Evolutionary conservation across 2,329 filamentous ascomycete species (phyloP).

Genomic region (Penicillium sp.): DNA sequence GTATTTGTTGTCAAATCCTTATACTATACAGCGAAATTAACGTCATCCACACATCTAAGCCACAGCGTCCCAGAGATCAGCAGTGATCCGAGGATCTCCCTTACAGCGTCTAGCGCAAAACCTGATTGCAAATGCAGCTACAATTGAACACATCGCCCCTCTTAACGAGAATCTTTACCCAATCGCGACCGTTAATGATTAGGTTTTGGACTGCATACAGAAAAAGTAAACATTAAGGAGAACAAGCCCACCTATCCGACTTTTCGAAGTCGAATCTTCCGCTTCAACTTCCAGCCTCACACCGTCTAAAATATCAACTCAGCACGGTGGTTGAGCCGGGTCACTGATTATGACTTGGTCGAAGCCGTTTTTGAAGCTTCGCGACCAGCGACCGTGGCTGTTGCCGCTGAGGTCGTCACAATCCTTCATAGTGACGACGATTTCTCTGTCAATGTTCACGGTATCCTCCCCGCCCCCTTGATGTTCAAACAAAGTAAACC

Average conservation of each 20-base stretch:
- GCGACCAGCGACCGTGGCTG: conserved; percentile 14
- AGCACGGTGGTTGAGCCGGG: background rate
- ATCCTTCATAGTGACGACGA: conserved; percentile 57
- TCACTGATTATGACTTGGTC: conserved; percentile 7
- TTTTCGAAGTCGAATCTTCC: background rate
- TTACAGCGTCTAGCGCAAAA: background rate
- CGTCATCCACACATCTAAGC: background rate
- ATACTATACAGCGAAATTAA: background rate
- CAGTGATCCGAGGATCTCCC: background rate
- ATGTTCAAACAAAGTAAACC: background rate
- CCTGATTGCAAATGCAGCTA: conserved; percentile 3
- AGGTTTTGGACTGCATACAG: background rate
- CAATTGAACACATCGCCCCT: background rate
- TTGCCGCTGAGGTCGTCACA: conserved; percentile 57
- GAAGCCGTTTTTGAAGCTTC: conserved; percentile 9
- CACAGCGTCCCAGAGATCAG: background rate
- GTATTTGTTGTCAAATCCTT: background rate
- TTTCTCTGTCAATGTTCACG: conserved; percentile 32
- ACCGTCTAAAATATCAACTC: background rate
- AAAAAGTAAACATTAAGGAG: background rate
- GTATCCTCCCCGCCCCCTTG: background rate
- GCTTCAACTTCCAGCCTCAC: background rate
- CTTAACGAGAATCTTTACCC: background rate
- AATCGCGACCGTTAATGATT: background rate
- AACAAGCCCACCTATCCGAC: background rate